Base-by-base conservation (phyloP, 2,329 filamentous ascomycete genomes). In the Alternaria rosae region DNA sequence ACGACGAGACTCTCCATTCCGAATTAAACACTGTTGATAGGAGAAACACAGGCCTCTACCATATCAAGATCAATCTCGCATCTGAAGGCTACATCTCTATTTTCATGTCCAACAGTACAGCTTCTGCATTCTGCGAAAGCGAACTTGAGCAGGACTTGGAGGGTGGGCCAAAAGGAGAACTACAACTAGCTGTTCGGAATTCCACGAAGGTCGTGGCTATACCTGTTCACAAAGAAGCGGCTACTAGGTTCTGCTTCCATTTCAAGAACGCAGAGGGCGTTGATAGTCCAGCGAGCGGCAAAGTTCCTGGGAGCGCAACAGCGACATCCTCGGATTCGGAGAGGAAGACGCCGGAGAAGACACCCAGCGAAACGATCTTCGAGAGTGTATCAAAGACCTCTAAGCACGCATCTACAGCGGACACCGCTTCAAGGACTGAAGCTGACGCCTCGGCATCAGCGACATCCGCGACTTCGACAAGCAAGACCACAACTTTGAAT, bases 21-120 rank as follows among this genome's bases (percentile, higher is more conserved):
- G 13, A 4, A 12, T 2, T n/a, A 2, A 25, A 17, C 1, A 13
- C 6, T 6, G 4, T 35, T 5, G n/a, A 44, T 6, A 52, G n/a
- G 3, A 45, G 44, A 12, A 53, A 3, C 23, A 32, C 12, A 1
- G 44, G 54, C 15, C 52, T 65, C 15, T 62, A 57, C 15, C 35
- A 52, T 12, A 42, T 62, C 3, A 58, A 28, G n/a, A n/a, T 59
- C 3, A 20, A 17, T 1, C 45, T 65, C 6, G 44, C 15, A 12
- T 21, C 44, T 15, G 52, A 54, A 51, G 62, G 59, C 12, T 62
- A 62, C 20, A 41, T 62, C 4, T 58, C 55, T 1, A 17, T 65
- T 1, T 65, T 48, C n/a, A 54, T 62, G 21, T 8, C 55, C 4
- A 51, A 56, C 11, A 54, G 5, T 5, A 50, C 41, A 6, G 42